Conservation (phyloP, 306 rosid genomes). For the Dalbergia cochinchinensis region DNA sequence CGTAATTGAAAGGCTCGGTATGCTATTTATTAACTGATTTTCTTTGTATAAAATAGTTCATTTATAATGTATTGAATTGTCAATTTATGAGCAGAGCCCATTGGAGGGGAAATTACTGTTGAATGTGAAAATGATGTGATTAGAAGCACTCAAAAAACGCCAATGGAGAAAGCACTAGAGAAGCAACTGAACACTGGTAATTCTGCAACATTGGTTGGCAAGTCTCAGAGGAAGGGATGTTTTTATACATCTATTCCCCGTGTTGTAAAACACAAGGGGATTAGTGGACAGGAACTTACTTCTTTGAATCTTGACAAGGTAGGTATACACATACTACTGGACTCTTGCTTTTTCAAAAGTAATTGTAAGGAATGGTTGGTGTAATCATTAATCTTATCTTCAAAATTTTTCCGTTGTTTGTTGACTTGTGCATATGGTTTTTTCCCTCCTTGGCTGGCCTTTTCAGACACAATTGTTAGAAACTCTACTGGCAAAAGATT, state of each 20-base stretch:
- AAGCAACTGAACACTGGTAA: constrained; percentile 68
- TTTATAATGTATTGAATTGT: constrained; percentile 37
- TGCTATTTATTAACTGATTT: constrained; percentile 37
- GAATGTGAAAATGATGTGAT: constrained; percentile 62
- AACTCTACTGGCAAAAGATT: constrained; percentile 67
- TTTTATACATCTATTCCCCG: constrained; percentile 86
- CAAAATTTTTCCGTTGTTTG: background rate
- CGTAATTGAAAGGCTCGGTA: constrained; percentile 70
- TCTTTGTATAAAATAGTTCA: constrained; percentile 25
- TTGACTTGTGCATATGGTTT: constrained; percentile 38
- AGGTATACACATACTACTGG: constrained; percentile 13
- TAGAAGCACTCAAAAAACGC: constrained; percentile 56
- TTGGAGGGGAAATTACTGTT: constrained; percentile 90
- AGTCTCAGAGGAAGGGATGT: constrained; percentile 70
- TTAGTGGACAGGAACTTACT: constrained; percentile 83
- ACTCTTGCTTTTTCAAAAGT: constrained; percentile 15
- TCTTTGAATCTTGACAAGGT: constrained; percentile 94
- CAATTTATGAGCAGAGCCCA: constrained; percentile 68
- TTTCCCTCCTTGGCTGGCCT: constrained; percentile 25
- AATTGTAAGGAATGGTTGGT: background rate
- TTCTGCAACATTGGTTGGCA: constrained; percentile 60
- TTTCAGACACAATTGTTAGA: constrained; percentile 82
- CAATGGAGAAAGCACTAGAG: constrained; percentile 70
- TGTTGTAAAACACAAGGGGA: constrained; percentile 74
- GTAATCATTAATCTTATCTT: constrained; percentile 23